These are phyloP conservation scores for Populus deltoides DNA, from an alignment of 345 rosid genomes.

Conservation along the genomic window DNA sequence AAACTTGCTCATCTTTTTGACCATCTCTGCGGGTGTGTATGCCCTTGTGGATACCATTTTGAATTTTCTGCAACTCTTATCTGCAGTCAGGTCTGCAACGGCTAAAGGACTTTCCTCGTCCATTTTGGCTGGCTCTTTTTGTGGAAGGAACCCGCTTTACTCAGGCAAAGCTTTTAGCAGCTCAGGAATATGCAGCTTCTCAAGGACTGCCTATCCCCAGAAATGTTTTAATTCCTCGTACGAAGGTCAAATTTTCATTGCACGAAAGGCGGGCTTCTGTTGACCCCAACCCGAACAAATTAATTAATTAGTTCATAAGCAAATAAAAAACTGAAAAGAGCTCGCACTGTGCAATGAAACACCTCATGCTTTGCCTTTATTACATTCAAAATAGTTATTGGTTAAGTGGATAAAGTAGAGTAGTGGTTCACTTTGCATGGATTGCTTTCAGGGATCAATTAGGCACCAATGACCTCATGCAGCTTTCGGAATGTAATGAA, in stretches of 20 bases:
- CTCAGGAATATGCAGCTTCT: slow-evolving; percentile 92
- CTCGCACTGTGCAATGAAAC: background rate
- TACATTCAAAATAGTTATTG: background rate
- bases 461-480: background rate
- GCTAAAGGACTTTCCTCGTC: slow-evolving; percentile 75
- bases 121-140: slow-evolving; percentile 98
- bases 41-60: background rate
- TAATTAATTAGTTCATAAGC: background rate
- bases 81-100: slow-evolving; percentile 86
- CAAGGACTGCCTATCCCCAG: slow-evolving; percentile 80
- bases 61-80: slow-evolving; percentile 1
- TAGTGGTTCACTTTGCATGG: background rate
- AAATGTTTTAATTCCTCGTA: slow-evolving; percentile 96
- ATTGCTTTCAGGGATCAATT: background rate
- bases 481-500: background rate
- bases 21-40: background rate
- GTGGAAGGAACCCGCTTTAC: slow-evolving; percentile 99
- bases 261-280: background rate
- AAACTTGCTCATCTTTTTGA: background rate
- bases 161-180: slow-evolving; percentile 91
- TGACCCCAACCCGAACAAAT: background rate
- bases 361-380: background rate
- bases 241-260: slow-evolving; percentile 51
- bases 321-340: background rate
- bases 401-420: background rate